Conservation (phyloP, 352 stramenopile genomes). For the Pythium dissotocum region DNA sequence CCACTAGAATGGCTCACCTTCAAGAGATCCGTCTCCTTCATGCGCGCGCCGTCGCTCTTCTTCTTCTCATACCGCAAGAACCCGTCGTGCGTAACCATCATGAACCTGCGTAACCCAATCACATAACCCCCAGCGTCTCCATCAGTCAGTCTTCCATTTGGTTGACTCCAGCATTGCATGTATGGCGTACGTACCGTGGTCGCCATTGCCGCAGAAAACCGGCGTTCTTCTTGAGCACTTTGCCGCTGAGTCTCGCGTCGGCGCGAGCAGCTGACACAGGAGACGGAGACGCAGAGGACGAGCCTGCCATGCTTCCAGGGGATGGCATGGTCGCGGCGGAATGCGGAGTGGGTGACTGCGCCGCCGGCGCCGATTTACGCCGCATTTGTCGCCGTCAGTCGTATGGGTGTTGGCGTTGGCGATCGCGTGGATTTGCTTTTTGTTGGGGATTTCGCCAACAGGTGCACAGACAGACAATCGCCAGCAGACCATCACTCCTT, state of each 20-base stretch:
- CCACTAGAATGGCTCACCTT: slow-evolving; percentile 37
- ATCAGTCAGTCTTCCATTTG: neutral
- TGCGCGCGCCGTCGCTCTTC: slow-evolving; percentile 46
- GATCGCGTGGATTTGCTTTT: slow-evolving; percentile 2
- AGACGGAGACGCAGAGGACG: neutral
- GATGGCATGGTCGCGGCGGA: slow-evolving; percentile 3
- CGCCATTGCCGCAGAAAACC: slow-evolving; percentile 69
- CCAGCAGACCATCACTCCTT: slow-evolving; percentile 19
- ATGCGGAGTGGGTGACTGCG: slow-evolving; percentile 20
- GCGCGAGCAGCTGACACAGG: neutral
- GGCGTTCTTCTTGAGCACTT: slow-evolving; percentile 65
- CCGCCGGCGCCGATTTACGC: slow-evolving; percentile 4
- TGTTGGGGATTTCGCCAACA: neutral
- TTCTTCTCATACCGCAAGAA: slow-evolving; percentile 74
- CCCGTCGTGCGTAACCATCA: slow-evolving; percentile 57
- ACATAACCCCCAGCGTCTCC: slow-evolving; percentile 14
- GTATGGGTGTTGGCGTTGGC: neutral
- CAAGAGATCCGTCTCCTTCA: slow-evolving; percentile 72
- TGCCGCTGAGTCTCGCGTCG: slow-evolving; percentile 31
- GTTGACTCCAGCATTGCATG: slow-evolving; percentile 6
- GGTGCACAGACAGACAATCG: neutral
- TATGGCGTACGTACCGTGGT: slow-evolving; percentile 36
- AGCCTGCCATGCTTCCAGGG: neutral
- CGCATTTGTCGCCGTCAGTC: neutral
- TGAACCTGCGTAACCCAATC: slow-evolving; percentile 15